Base-by-base conservation (phyloP, 768 basidiomycete genomes). In the Pleurotus giganteus region DNA sequence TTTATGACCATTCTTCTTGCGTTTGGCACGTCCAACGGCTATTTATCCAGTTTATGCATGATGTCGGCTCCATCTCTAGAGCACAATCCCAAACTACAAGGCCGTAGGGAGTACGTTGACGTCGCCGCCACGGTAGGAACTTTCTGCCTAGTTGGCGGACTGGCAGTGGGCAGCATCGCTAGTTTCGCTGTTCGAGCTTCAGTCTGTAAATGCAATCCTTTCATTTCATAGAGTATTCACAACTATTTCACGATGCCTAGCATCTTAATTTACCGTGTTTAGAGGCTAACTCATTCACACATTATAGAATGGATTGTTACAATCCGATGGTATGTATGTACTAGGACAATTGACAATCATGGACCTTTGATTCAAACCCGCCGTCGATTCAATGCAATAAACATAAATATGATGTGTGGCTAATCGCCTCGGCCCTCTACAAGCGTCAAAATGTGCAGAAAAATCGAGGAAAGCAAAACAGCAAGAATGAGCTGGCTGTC, bases 1-100 rank as follows among this genome's bases (percentile, higher is more conserved):
- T 96, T 84, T 73, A 84, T 95, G 82, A 28, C 82, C 23, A 80
- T 94, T 51, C 70, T 96, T 9, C 71, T 90, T 47, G 54, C 70
- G 1, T 91, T 94, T 64, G 92, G 90, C n/a, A 65, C 82, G 43
- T 82, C 89, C 7, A 94, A 91, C 59, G 94, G 94, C 36, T 92
- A 89, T 65, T 70, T 94, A 26, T 83, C 84, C 11, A 89, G 86
- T 58, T 60, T 89, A 54, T 85, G 85, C 65, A 84, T 93, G 82
- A 93, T 96, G 74, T 76, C 88, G 27, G 90, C 86, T 8, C 83
- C 93, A 2, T 93, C 91, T 2, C 70, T 91, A 2, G 82, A 86
- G 57, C 87, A 93, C 63, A 95, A 95, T 63, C 84, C 84, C 13
- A 75, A 78, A 39, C 68, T 95, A 47, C 78, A 82, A 59, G 86